phyloP scores from a whole-genome alignment of 306 rosid genomes.

The Malus domestica region ASM211411v1 NC_041793.1:44485501-44486000 shows the following conservation, averaged over 20 bases:
- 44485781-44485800: too few relatives aligned
- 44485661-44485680: constrained; percentile 77
- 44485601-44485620: constrained; percentile 56
- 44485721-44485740: constrained; percentile 49
- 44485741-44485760: constrained; percentile 76
- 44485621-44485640: constrained; percentile 52
- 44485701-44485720: constrained; percentile 48
- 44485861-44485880: too few relatives aligned
- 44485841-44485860: too few relatives aligned
- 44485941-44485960: too few relatives aligned
- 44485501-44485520: constrained; percentile 41
- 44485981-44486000: too few relatives aligned
- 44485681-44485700: constrained; percentile 78
- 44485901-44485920: too few relatives aligned
- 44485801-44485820: too few relatives aligned
- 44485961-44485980: too few relatives aligned
- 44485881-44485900: too few relatives aligned
- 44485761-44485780: constrained; percentile 56
- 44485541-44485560: constrained; percentile 51
- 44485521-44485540: constrained; percentile 49
- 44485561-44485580: constrained; percentile 58
- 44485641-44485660: constrained; percentile 65
- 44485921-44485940: too few relatives aligned
- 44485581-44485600: constrained; percentile 90
- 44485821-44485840: too few relatives aligned